Base-by-base conservation (phyloP, 2,329 filamentous ascomycete genomes). In the Alternaria incomplexa region DNA sequence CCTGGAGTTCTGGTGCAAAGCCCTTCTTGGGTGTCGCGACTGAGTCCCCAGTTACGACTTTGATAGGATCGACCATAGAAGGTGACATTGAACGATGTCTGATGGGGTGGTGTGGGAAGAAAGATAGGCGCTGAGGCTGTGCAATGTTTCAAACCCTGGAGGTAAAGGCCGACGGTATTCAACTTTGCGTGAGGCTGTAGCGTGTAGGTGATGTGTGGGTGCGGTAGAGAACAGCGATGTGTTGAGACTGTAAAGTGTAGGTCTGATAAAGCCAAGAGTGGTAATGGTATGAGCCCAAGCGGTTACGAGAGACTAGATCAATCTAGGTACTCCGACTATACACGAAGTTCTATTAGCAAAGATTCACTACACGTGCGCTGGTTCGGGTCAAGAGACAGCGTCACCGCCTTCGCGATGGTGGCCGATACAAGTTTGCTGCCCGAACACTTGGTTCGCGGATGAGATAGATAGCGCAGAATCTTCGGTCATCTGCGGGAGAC, bases 31-130 rank as follows among this genome's bases (percentile, higher is more conserved):
- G 30, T 22, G 5, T 32, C 55, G 10, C 48, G 54, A 40, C 43
- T 50, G 11, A 28, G 20, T 30, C 47, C 13, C 28, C 45, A 10
- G 26, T 22, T n/a, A 8, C 13, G 15, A 23, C 5, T n/a, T 63
- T 44, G n/a, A 28, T 32, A 23, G 17, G 17, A 30, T 63, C 53
- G 30, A 48, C 51, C 63, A 66, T 66, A 6, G 65, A 57, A 56
- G 56, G n/a, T 51, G 23, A 9, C 23, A 43, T 45, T 8, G 25
- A 26, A 15, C 43, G 45, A 25, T 53, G 20, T n/a, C 15, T 12
- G 15, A 11, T 58, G 6, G 17, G 17, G 45, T 43, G 32, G 11
- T 15, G 25, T 11, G 32, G 48, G 15, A 36, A n/a, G 11, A 15
- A 22, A n/a, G 13, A 17, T 48, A 44, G 36, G 12, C 48, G 32